These are phyloP conservation scores for Fusarium algeriense DNA, from an alignment of 2,329 filamentous ascomycete genomes.

Conservation along the genomic window DNA sequence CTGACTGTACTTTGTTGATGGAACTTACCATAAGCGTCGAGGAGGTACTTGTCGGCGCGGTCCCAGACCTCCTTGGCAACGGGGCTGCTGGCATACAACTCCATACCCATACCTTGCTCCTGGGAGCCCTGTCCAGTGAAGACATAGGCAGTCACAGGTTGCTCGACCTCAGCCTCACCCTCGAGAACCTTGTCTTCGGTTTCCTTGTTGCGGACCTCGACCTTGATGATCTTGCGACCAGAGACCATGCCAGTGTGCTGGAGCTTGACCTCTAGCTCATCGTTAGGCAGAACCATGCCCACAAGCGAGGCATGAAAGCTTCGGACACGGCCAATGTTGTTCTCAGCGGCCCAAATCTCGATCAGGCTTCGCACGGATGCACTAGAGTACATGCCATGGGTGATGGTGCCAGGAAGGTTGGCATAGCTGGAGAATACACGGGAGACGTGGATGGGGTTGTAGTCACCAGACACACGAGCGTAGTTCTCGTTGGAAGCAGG, in stretches of 20 bases:
- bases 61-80: slow-evolving; percentile 99
- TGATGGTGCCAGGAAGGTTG: slow-evolving; percentile 95
- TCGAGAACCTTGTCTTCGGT: slow-evolving; percentile 96
- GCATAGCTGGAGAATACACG: slow-evolving; percentile 97
- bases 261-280: slow-evolving; percentile 93
- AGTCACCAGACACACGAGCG: slow-evolving; percentile 96
- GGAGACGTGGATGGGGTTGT: slow-evolving; percentile 98
- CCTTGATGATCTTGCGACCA: slow-evolving; percentile 99
- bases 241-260: slow-evolving; percentile 98
- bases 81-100: slow-evolving; percentile 91
- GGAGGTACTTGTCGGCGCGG: slow-evolving; percentile 95
- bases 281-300: slow-evolving; percentile 98
- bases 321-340: slow-evolving; percentile 95
- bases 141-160: slow-evolving; percentile 95
- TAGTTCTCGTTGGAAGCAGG: slow-evolving; percentile 98
- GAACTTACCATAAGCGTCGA: slow-evolving; percentile 93
- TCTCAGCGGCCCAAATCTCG: slow-evolving; percentile 99
- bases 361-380: slow-evolving; percentile 95
- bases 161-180: slow-evolving; percentile 96
- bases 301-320: slow-evolving; percentile 97
- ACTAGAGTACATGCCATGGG: slow-evolving; percentile 99
- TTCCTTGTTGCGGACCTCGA: slow-evolving; percentile 95
- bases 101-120: slow-evolving; percentile 99
- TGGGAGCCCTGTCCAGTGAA: slow-evolving; percentile 99
- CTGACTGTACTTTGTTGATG: not conserved